phyloP scores from a whole-genome alignment of 202 grass and related monocot genomes.

The Hordeum pubiflorum region DNA sequence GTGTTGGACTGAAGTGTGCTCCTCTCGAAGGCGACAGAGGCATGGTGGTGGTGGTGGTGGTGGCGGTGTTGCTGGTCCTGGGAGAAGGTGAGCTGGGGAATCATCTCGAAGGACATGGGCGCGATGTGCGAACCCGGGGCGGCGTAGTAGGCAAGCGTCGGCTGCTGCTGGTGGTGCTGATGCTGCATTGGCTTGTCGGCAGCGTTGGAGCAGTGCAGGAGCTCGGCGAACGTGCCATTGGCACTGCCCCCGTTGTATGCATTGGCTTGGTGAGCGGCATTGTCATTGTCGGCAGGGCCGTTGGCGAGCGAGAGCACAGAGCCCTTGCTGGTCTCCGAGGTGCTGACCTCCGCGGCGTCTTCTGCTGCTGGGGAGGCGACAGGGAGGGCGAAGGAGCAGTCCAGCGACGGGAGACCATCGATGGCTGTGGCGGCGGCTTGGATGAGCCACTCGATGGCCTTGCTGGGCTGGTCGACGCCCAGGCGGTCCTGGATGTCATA shows the following conservation, averaged over 20 bases:
- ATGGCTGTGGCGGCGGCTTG: constrained; percentile 45
- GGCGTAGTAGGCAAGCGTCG: constrained; percentile 33
- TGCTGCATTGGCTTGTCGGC: constrained; percentile 25
- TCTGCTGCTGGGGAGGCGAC: not conserved
- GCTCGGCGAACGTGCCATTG: constrained; percentile 33
- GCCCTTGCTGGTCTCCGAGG: constrained; percentile 58
- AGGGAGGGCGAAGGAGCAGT: constrained; percentile 33
- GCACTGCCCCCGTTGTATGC: constrained; percentile 2
- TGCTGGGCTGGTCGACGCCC: constrained; percentile 75
- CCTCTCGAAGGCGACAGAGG: constrained; percentile 27
- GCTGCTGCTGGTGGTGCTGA: constrained; percentile 10
- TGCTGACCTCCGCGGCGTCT: constrained; percentile 35
- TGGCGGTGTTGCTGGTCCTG: constrained; percentile 26
- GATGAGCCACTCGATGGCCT: constrained; percentile 79
- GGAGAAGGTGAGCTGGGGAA: constrained; percentile 34
- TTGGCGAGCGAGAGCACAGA: constrained; percentile 57
- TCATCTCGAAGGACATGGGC: constrained; percentile 30
- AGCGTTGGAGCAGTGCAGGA: constrained; percentile 35
- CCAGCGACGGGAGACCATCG: constrained; percentile 53
- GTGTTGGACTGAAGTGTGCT: constrained; percentile 58
- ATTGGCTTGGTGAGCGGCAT: constrained; percentile 12
- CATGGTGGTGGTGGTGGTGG: not conserved
- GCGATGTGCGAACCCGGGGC: constrained; percentile 20
- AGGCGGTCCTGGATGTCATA: constrained; percentile 86
- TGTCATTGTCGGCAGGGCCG: constrained; percentile 19